These are phyloP conservation scores for Adansonia gregorii DNA, from an alignment of 441 rosid species.

Conservation along the genomic window DNA sequence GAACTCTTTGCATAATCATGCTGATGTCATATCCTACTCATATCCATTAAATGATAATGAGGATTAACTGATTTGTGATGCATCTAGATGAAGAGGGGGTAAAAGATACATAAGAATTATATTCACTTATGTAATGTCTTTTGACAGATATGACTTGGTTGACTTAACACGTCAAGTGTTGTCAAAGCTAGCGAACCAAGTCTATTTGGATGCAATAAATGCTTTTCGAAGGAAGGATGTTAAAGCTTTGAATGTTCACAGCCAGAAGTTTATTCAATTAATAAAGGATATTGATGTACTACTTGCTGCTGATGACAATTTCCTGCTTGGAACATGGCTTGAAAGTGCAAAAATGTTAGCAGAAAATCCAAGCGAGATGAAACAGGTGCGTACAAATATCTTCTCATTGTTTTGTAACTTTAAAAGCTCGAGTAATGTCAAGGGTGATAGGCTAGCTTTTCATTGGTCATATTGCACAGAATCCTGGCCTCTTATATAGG, in stretches of 20 bases:
- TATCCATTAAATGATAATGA: not conserved
- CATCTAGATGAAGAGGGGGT: not conserved
- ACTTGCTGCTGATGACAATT: conserved; percentile 85
- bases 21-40: not conserved
- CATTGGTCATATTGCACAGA: not conserved
- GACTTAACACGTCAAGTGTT: conserved; percentile 92
- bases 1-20: not conserved
- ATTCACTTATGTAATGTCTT: conserved; percentile 21
- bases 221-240: conserved; percentile 67
- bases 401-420: not conserved
- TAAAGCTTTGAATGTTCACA: conserved; percentile 45
- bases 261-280: conserved; percentile 66
- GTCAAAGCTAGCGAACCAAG: conserved; percentile 90
- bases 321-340: conserved; percentile 91
- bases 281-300: conserved; percentile 75
- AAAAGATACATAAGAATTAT: not conserved
- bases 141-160: conserved; percentile 85
- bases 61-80: not conserved
- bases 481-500: not conserved
- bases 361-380: conserved; percentile 56
- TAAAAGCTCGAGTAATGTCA: not conserved
- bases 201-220: conserved; percentile 61
- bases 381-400: conserved; percentile 54
- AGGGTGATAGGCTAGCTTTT: not conserved
- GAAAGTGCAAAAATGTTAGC: conserved; percentile 80